A percentile compares a stretch with the other conserved stretches of the same genome.
Conservation (phyloP, 192 early-diverging fungal genomes). For the Geranomyces variabilis region DNA sequence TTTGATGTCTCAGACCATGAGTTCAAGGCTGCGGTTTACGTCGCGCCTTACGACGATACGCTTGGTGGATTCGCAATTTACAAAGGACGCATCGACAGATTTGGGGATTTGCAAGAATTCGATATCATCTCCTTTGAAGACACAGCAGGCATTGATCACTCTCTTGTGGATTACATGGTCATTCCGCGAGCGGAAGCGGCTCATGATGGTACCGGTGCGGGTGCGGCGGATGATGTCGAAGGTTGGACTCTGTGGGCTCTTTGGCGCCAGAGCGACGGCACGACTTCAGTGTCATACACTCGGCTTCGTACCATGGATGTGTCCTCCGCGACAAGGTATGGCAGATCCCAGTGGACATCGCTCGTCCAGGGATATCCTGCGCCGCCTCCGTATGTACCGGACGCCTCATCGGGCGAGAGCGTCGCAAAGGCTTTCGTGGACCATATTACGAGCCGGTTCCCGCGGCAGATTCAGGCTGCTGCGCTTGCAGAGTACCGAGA, state of each 20-base stretch:
- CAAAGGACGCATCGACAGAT: slow-evolving; percentile 20
- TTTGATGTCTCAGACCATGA: slow-evolving; percentile 13
- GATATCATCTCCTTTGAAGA: slow-evolving; percentile 1
- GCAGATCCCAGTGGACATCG: background rate
- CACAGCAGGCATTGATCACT: background rate
- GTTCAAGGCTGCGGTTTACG: slow-evolving; percentile 18
- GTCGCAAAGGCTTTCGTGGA: background rate
- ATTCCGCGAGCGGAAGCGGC: background rate
- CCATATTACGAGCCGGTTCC: background rate
- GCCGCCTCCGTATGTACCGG: background rate
- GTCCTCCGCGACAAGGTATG: background rate
- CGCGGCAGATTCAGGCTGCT: background rate
- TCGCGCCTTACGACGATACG: background rate
- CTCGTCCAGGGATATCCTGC: background rate
- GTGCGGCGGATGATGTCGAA: background rate
- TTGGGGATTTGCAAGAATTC: slow-evolving; percentile 26
- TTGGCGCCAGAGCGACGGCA: background rate
- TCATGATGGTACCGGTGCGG: background rate
- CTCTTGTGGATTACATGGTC: slow-evolving; percentile 1
- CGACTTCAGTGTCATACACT: background rate
- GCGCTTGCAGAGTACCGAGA: background rate
- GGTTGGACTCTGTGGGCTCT: slow-evolving; percentile 22
- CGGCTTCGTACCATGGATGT: background rate
- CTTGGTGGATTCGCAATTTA: slow-evolving; percentile 16
- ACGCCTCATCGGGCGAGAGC: background rate